These are phyloP conservation scores for Quercus gilva DNA, from an alignment of 306 rosid species.

Conservation along the genomic window DNA sequence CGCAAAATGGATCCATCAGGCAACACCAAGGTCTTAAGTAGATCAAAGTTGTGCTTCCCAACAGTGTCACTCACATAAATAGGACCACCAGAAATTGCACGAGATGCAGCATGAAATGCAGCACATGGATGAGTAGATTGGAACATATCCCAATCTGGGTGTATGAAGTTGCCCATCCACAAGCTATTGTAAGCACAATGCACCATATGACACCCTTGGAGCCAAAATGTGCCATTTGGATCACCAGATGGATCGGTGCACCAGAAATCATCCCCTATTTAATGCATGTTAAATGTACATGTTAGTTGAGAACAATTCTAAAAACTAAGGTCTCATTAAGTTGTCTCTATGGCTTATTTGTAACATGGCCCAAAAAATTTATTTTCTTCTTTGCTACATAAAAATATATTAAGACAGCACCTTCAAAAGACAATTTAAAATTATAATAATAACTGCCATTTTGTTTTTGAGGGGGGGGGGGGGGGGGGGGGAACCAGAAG, in stretches of 20 bases:
- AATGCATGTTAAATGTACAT: neutral
- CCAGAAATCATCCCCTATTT: slow-evolving; percentile 94
- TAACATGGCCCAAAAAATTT: too few species aligned
- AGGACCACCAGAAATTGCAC: slow-evolving; percentile 96
- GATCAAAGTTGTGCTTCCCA: slow-evolving; percentile 76
- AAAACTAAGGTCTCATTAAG: neutral
- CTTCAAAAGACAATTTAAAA: too few species aligned
- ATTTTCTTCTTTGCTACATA: too few species aligned
- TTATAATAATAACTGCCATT: too few species aligned
- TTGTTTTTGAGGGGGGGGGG: too few species aligned
- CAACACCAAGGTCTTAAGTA: slow-evolving; percentile 63
- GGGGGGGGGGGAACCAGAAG: too few species aligned
- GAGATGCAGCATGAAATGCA: slow-evolving; percentile 86
- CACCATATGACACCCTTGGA: slow-evolving; percentile 99
- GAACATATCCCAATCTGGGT: slow-evolving; percentile 99
- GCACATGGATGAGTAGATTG: slow-evolving; percentile 96
- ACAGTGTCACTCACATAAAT: slow-evolving; percentile 79
- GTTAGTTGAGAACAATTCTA: neutral
- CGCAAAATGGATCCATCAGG: slow-evolving; percentile 93
- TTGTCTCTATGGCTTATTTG: too few species aligned
- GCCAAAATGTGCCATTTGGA: slow-evolving; percentile 91
- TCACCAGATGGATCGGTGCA: slow-evolving; percentile 90
- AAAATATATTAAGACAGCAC: too few species aligned
- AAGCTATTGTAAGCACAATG: slow-evolving; percentile 90
- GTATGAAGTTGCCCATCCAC: slow-evolving; percentile 98